Base-by-base conservation (phyloP, 1,139 yeast genomes). In the Hanseniaspora gamundiae region DNA sequence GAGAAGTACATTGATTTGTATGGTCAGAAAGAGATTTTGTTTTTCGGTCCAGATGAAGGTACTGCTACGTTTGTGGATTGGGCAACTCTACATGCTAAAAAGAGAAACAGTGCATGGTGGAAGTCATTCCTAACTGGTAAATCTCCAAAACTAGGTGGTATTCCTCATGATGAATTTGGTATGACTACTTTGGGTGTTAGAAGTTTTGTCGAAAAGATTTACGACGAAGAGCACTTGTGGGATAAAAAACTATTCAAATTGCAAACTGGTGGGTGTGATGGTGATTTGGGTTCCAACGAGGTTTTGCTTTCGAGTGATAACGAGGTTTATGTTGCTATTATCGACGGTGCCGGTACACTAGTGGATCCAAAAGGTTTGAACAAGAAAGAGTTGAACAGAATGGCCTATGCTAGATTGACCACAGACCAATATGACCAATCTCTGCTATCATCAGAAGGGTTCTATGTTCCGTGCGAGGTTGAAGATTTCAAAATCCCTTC, bases 201-300 rank as follows among this genome's bases (percentile, higher is more conserved):
- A 58, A 85, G 95, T 45, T 91, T 80, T 62, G 94, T 91, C 47
- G 81, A 84, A 62, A 85, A 86, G 60, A 80, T 88, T 49, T 91
- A 88, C 64, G 82, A 85, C 54, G 84, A 86, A 62, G 73, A 82
- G 49, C 58, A 66, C n/a, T 69, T 88, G 50, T 65, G 67, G 38
- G 76, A 80, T 52, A 66, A 74, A 48, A 66, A 74, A 31, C 74
- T 88, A 48, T 73, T 73, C 56, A 91, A 91, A 67, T 70, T 91
- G 60, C 98, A 91, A 69, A 91, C 97, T 46, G 98, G 97, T 66
- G 98, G 98, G 40, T 98, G 98, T 50, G 97, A 91, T 66, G 98
- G 98, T 58, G 98, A 91, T 65, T 73, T 91, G 57, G 98, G 98
- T 33, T 84, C 95, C 42, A 88, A 88, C 62, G 98, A 91, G 68